These are phyloP conservation scores for Copromyces sp. DNA, from an alignment of 495 filamentous ascomycete genomes.

Conservation along the genomic window DNA sequence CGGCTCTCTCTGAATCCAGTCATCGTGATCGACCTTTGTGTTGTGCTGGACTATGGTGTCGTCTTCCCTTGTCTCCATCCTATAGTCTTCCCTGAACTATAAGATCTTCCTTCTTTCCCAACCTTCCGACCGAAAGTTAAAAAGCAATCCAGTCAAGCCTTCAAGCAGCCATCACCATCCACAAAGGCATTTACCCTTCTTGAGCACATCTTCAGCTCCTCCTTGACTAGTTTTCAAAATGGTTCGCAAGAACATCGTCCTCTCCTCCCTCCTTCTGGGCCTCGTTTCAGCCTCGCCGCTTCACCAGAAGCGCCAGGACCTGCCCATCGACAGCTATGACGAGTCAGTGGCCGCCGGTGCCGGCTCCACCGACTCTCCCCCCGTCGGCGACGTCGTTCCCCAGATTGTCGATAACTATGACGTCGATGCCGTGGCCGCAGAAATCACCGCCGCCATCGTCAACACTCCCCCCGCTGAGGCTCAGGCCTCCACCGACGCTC, in stretches of 20 bases:
- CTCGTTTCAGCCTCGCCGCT: conserved; percentile 4
- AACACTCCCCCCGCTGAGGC: not conserved
- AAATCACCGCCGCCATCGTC: not conserved
- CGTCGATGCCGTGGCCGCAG: not conserved
- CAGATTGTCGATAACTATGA: not conserved
- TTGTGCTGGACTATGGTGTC: not conserved
- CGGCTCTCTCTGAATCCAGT: not conserved
- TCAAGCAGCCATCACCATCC: not conserved
- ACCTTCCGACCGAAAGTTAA: not conserved
- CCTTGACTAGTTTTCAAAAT: not conserved
- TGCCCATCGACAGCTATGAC: conserved; percentile 2
- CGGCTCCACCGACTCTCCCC: not conserved
- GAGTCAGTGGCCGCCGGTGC: not conserved
- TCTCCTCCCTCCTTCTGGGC: conserved; percentile 6
- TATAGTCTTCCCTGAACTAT: not conserved
- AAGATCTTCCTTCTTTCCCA: not conserved
- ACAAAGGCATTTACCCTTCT: not conserved
- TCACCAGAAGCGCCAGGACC: conserved; percentile 2
- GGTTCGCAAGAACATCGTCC: not conserved
- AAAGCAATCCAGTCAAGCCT: not conserved
- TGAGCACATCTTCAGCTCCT: not conserved
- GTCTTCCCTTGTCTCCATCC: not conserved
- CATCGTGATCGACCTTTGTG: not conserved
- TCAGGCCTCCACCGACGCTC: not conserved
- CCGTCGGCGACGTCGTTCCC: conserved; percentile 1